Percentiles rank a stretch among this genome's conserved stretches.
Conservation (phyloP, 78 protist species). For the Dictyostelium intermedium region DNA sequence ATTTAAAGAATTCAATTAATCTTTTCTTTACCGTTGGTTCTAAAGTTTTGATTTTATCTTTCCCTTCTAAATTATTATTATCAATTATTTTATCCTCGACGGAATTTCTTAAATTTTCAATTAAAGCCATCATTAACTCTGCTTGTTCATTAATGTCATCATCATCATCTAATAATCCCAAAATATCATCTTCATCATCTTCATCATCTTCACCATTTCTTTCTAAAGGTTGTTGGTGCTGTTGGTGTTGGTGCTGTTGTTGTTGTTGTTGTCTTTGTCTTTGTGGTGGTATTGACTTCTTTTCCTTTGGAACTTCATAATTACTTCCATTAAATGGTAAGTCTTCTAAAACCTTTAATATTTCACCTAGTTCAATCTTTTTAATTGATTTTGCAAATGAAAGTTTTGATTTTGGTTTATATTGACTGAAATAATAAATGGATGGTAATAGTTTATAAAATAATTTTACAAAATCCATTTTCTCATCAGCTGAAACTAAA, state of each 20-base stretch:
- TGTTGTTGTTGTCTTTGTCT: background rate
- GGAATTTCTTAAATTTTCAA: too few relatives aligned
- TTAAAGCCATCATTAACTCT: background rate
- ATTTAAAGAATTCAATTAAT: background rate
- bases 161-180: background rate
- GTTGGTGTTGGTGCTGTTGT: background rate
- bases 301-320: background rate
- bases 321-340: background rate
- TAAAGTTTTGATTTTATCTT: background rate
- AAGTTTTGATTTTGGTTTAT: background rate
- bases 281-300: background rate
- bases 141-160: background rate
- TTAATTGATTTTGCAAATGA: background rate
- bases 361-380: background rate
- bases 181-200: background rate
- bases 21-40: background rate
- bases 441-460: constrained; percentile 6
- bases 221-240: background rate
- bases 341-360: background rate
- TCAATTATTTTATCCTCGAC: background rate
- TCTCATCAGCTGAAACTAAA: background rate
- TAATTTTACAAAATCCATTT: background rate
- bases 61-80: background rate
- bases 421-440: background rate
- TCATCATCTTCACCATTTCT: background rate